Evolutionary conservation across 2,329 filamentous ascomycete genomes (phyloP).

Genomic region (Penicillium verrucosum): DNA sequence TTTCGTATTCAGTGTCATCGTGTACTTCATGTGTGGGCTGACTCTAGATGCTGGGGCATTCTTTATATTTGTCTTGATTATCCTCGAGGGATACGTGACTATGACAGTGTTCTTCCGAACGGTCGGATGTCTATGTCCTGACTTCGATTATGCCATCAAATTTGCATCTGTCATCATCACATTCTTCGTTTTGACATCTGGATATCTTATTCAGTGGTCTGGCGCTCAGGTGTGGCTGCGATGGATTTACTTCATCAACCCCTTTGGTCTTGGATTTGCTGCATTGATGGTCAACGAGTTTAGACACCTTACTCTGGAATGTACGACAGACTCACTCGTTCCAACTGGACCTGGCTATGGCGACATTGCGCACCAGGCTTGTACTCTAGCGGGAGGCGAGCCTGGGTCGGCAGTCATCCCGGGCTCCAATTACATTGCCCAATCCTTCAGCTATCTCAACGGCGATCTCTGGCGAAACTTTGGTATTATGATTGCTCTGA

Average conservation of each 20-base stretch:
- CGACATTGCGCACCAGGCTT: constrained; percentile 72
- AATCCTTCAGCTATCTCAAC: constrained; percentile 64
- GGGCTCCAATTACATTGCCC: constrained; percentile 66
- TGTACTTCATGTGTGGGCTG: constrained; percentile 75
- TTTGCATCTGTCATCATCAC: constrained; percentile 76
- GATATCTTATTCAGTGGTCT: constrained; percentile 79
- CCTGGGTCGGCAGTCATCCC: constrained; percentile 62
- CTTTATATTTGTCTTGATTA: constrained; percentile 71
- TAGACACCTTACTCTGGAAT: constrained; percentile 63
- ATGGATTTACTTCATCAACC: constrained; percentile 78
- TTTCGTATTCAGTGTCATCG: constrained; percentile 67
- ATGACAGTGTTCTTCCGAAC: constrained; percentile 79
- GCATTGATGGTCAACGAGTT: constrained; percentile 88
- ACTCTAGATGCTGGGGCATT: constrained; percentile 70
- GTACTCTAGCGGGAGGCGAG: constrained; percentile 70
- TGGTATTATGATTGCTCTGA: constrained; percentile 39
- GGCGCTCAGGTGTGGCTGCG: constrained; percentile 71
- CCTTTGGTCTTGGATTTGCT: constrained; percentile 70
- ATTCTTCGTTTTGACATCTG: constrained; percentile 74
- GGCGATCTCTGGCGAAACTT: constrained; percentile 67
- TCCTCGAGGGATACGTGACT: constrained; percentile 64
- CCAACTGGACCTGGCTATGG: constrained; percentile 68
- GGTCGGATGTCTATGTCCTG: constrained; percentile 69
- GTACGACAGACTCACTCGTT: constrained; percentile 64
- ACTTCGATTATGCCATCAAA: constrained; percentile 83